Conservation (phyloP, 2,329 filamentous ascomycete genomes). For the Venturia carpophila region DNA sequence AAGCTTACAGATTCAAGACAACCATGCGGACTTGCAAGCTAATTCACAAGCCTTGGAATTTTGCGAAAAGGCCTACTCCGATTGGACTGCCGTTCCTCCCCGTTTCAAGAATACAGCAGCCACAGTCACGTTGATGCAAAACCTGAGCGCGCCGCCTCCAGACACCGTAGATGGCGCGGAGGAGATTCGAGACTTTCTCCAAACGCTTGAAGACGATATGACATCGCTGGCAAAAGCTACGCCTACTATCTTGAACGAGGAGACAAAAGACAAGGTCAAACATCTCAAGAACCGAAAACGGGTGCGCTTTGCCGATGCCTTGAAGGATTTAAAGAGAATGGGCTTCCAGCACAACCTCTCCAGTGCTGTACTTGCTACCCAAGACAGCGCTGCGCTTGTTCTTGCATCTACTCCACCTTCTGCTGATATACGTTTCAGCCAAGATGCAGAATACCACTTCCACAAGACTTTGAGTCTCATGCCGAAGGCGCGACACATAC, state of each 20-base stretch:
- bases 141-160: conserved; percentile 46
- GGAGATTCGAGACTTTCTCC: conserved; percentile 60
- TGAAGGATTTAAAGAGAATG: conserved; percentile 80
- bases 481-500: conserved; percentile 56
- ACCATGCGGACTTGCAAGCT: background rate
- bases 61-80: conserved; percentile 24
- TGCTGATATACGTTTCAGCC: background rate
- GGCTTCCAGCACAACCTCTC: conserved; percentile 78
- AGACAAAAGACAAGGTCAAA: conserved; percentile 76
- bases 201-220: conserved; percentile 59
- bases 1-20: background rate
- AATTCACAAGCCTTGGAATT: background rate
- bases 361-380: conserved; percentile 62
- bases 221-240: conserved; percentile 75
- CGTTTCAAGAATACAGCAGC: conserved; percentile 63
- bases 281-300: conserved; percentile 87
- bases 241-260: conserved; percentile 69
- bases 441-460: conserved; percentile 61
- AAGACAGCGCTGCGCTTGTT: conserved; percentile 62
- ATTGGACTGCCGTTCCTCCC: conserved; percentile 42
- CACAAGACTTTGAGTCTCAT: conserved; percentile 71
- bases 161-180: conserved; percentile 48
- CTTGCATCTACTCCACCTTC: conserved; percentile 47
- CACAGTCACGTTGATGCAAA: conserved; percentile 68
- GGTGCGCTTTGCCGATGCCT: conserved; percentile 79